Conservation (phyloP, 1,139 yeast genomes). For the Arxiozyma telluris region DNA sequence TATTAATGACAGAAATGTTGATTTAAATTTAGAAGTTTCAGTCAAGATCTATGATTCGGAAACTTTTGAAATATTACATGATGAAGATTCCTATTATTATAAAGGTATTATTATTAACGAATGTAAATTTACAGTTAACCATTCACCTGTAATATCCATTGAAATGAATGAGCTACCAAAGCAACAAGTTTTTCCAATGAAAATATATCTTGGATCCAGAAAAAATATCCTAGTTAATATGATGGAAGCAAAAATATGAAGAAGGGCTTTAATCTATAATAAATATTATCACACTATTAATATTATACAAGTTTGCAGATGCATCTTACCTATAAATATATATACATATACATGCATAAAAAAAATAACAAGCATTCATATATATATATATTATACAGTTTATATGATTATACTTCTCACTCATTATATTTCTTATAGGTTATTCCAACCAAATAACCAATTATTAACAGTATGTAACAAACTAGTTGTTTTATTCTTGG, state of each 20-base stretch:
- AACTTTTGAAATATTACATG: constrained; percentile 12
- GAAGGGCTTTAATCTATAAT: not conserved
- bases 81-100: constrained; percentile 6
- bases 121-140: constrained; percentile 8
- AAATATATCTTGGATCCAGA: constrained; percentile 9
- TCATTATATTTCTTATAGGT: constrained; percentile 27
- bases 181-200: not conserved
- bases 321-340: not conserved
- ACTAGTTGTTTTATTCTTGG: constrained; percentile 7
- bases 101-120: constrained; percentile 12
- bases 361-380: no score
- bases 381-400: no score
- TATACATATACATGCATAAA: no score
- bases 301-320: not conserved
- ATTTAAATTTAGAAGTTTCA: constrained; percentile 8
- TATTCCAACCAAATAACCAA: constrained; percentile 51
- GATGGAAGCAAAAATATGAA: not conserved
- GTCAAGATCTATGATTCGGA: constrained; percentile 26
- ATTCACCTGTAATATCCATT: constrained; percentile 9
- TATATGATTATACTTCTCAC: not conserved
- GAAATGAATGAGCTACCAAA: constrained; percentile 10
- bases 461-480: constrained; percentile 30
- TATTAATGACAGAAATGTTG: not conserved
- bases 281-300: no score
- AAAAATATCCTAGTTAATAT: constrained; percentile 1